A percentile compares a stretch with the other conserved stretches of the same genome.
phyloP scores from a whole-genome alignment of 2,329 filamentous ascomycete species.

The Colletotrichum destructivum region DNA sequence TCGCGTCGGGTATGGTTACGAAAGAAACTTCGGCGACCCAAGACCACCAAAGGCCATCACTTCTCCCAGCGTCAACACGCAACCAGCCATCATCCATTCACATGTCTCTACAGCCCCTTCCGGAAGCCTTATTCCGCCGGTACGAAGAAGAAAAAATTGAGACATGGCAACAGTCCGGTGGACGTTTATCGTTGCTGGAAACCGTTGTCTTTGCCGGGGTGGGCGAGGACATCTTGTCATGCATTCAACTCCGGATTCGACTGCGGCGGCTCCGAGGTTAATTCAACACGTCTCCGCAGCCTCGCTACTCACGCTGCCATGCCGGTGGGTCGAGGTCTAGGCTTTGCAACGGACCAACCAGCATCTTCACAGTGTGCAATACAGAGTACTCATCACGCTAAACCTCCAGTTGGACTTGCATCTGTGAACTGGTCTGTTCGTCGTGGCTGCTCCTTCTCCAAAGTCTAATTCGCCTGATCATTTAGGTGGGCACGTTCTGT shows the following conservation, averaged over 20 bases:
- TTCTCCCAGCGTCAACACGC: constrained; percentile 1
- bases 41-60: background rate
- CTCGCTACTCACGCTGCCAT: constrained; percentile 32
- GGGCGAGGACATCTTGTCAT: background rate
- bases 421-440: constrained; percentile 45
- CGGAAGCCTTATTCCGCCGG: constrained; percentile 6
- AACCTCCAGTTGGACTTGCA: background rate
- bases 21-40: background rate
- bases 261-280: constrained; percentile 28
- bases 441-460: background rate
- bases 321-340: constrained; percentile 23
- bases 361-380: background rate
- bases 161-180: constrained; percentile 17
- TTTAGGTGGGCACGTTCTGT: constrained; percentile 9
- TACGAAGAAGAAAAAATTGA: constrained; percentile 32
- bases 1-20: background rate
- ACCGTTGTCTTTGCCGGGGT: constrained; percentile 16
- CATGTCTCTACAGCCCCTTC: constrained; percentile 18
- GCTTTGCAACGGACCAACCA: constrained; percentile 12
- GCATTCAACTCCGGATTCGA: constrained; percentile 11
- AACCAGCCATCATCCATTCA: constrained; percentile 28
- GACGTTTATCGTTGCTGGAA: constrained; percentile 14
- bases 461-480: constrained; percentile 15
- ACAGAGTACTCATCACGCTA: background rate
- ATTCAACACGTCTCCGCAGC: constrained; percentile 13